These are phyloP conservation scores for Pseudonectria foliicola DNA, from an alignment of 2,329 filamentous ascomycete species.

Conservation along the genomic window DNA sequence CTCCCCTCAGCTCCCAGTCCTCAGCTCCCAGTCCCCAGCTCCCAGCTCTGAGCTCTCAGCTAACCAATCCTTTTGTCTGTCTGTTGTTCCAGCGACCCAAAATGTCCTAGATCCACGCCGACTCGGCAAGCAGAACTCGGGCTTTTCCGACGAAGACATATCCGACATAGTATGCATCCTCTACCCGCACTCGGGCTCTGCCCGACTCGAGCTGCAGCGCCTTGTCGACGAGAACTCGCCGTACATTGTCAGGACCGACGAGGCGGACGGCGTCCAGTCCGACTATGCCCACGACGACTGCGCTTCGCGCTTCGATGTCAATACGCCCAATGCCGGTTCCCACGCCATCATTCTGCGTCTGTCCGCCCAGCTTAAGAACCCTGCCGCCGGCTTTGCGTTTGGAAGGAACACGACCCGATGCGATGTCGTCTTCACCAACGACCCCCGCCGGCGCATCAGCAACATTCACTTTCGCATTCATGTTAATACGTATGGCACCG, in stretches of 20 bases:
- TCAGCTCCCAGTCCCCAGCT: too few relatives aligned
- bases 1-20: too few relatives aligned
- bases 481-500: conserved; percentile 72
- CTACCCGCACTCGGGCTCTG: conserved; percentile 67
- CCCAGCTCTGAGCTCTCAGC: too few relatives aligned
- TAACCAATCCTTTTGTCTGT: neutral
- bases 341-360: conserved; percentile 74
- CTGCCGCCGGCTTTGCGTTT: conserved; percentile 71
- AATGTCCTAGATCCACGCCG: conserved; percentile 74
- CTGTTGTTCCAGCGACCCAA: conserved; percentile 57
- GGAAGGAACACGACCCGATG: conserved; percentile 67
- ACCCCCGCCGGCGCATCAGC: conserved; percentile 69
- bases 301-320: conserved; percentile 36
- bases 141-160: conserved; percentile 73
- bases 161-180: conserved; percentile 86
- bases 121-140: conserved; percentile 71
- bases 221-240: conserved; percentile 41
- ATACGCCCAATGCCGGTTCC: conserved; percentile 42
- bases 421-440: conserved; percentile 63
- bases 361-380: conserved; percentile 64
- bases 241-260: conserved; percentile 43
- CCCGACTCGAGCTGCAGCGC: conserved; percentile 60
- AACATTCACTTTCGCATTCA: conserved; percentile 96
- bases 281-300: conserved; percentile 46
- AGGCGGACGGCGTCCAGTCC: conserved; percentile 42